These are phyloP conservation scores for Hypomyces rosellus DNA, from an alignment of 2,329 filamentous ascomycete genomes.

Conservation along the genomic window DNA sequence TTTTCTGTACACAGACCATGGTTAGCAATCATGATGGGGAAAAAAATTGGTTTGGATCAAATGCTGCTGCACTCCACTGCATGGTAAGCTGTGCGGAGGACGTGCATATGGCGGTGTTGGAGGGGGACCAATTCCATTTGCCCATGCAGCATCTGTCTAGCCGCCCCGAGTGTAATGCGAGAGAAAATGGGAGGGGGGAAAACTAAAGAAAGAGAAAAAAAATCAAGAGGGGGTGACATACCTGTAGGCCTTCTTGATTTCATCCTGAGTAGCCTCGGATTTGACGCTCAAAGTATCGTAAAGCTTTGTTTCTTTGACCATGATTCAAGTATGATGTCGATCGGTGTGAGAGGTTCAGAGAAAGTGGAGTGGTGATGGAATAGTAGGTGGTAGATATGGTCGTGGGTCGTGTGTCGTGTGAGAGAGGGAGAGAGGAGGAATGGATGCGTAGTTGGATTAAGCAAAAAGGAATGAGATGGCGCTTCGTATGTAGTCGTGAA, in stretches of 20 bases:
- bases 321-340: slow-evolving; percentile 36
- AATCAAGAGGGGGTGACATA: slow-evolving; percentile 37
- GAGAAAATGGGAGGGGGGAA: background rate
- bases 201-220: slow-evolving; percentile 4
- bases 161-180: no score
- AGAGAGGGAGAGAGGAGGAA: background rate
- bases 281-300: slow-evolving; percentile 82
- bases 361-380: no score
- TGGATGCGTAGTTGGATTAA: background rate
- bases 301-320: slow-evolving; percentile 93
- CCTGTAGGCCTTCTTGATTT: slow-evolving; percentile 96
- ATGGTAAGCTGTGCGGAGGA: slow-evolving; percentile 9
- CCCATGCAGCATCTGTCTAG: background rate
- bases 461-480: no score
- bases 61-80: background rate
- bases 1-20: slow-evolving; percentile 51
- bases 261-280: slow-evolving; percentile 76
- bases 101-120: background rate
- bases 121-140: background rate
- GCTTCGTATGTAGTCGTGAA: no score
- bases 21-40: slow-evolving; percentile 26
- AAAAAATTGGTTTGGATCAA: slow-evolving; percentile 1
- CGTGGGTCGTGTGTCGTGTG: background rate
- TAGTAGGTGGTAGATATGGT: background rate
- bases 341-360: background rate